Conservation (phyloP, 176 grass and related monocot species). For the Oryza brachyantha region DNA sequence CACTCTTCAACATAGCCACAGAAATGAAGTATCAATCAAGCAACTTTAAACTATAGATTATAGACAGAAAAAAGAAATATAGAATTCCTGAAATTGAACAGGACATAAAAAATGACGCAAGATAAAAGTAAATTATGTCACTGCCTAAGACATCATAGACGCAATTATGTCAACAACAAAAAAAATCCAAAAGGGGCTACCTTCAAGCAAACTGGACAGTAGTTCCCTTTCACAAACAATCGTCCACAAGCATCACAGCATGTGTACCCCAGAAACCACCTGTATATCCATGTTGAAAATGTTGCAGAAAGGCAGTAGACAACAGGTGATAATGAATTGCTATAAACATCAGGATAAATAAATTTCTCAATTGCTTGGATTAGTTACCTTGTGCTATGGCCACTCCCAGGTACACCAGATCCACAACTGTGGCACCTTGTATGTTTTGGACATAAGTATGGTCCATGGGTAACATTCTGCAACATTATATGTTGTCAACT, state of each 20-base stretch:
- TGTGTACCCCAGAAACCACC: slow-evolving; percentile 99
- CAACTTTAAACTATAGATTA: slow-evolving; percentile 18
- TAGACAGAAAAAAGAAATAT: not conserved
- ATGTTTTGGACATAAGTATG: slow-evolving; percentile 96
- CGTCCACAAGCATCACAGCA: slow-evolving; percentile 98
- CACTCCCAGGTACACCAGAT: slow-evolving; percentile 95
- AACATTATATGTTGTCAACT: slow-evolving; percentile 28
- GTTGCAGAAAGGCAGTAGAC: slow-evolving; percentile 1
- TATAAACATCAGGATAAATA: slow-evolving; percentile 6
- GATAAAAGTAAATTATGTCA: not conserved
- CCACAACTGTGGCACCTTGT: slow-evolving; percentile 97
- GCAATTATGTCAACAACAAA: slow-evolving; percentile 6
- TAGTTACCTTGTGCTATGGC: slow-evolving; percentile 89
- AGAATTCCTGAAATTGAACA: slow-evolving; percentile 1
- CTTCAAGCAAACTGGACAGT: slow-evolving; percentile 98
- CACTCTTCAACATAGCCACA: not conserved
- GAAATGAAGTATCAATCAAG: slow-evolving; percentile 8
- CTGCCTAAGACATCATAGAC: not conserved
- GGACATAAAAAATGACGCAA: not conserved
- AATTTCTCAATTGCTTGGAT: slow-evolving; percentile 16
- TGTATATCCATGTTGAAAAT: slow-evolving; percentile 32
- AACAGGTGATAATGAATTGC: slow-evolving; percentile 7
- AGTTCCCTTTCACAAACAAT: slow-evolving; percentile 99
- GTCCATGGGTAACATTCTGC: slow-evolving; percentile 92
- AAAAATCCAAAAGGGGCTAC: slow-evolving; percentile 34